Evolutionary conservation across 1,284 basidiomycete species (phyloP).

Genomic region (Thelephora terrestris): DNA sequence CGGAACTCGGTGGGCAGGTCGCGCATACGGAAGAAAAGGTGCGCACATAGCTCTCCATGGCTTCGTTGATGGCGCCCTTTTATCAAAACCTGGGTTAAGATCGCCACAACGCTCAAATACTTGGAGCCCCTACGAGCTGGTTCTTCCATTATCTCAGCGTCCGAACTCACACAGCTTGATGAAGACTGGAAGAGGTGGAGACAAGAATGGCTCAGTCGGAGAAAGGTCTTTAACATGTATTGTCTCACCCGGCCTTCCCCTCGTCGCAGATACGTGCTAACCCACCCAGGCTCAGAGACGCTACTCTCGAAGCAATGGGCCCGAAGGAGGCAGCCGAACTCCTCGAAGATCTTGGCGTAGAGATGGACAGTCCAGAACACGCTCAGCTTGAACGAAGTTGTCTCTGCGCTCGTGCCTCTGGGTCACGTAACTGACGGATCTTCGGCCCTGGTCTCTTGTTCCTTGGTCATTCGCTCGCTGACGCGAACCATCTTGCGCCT

Average conservation of each 20-base stretch:
- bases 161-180: conserved; percentile 52
- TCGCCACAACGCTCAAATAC: conserved; percentile 34
- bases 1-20: conserved; percentile 46
- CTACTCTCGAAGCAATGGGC: conserved; percentile 54
- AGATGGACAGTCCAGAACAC: conserved; percentile 63
- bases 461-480: too few species aligned
- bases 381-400: conserved; percentile 39
- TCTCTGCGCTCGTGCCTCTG: conserved; percentile 27
- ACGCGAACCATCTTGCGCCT: too few species aligned
- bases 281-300: conserved; percentile 54
- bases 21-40: conserved; percentile 35
- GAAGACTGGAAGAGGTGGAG: conserved; percentile 63
- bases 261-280: conserved; percentile 5
- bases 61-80: background rate
- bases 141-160: conserved; percentile 51
- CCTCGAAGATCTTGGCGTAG: conserved; percentile 66
- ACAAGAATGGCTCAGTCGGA: conserved; percentile 59
- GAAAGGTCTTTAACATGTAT: conserved; percentile 60
- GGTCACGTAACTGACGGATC: conserved; percentile 13
- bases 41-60: conserved; percentile 7
- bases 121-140: conserved; percentile 60
- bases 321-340: conserved; percentile 53
- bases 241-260: conserved; percentile 16
- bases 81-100: conserved; percentile 9
- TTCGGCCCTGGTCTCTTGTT: too few species aligned